phyloP scores from a whole-genome alignment of 805 yeast species.

The Saccharomycopsis fermentans region DNA sequence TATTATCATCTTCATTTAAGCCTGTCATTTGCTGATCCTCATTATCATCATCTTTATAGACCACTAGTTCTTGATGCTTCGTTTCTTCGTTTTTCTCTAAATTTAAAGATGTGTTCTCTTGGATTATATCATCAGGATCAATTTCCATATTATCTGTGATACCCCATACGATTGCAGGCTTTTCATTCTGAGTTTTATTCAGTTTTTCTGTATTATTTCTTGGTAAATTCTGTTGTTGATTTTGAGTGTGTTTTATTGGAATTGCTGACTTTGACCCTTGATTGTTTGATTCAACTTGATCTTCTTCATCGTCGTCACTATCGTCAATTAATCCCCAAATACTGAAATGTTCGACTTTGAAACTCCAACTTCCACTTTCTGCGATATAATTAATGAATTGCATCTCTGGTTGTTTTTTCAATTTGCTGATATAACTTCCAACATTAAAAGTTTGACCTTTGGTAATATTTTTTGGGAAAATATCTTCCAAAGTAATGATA shows the following conservation, averaged over 20 bases:
- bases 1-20: constrained; percentile 4
- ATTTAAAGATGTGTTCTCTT: background rate
- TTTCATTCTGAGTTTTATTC: constrained; percentile 9
- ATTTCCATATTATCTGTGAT: constrained; percentile 1
- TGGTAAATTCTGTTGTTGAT: background rate
- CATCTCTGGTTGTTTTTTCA: constrained; percentile 56
- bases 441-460: constrained; percentile 20
- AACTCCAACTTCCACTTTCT: constrained; percentile 63
- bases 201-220: background rate
- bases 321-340: constrained; percentile 84
- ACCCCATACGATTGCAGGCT: background rate
- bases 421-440: constrained; percentile 37
- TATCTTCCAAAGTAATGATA: constrained; percentile 52
- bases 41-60: background rate
- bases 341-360: constrained; percentile 83
- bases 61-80: background rate
- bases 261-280: background rate
- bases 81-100: background rate
- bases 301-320: constrained; percentile 45
- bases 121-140: constrained; percentile 1
- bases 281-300: constrained; percentile 18
- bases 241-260: background rate
- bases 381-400: constrained; percentile 75
- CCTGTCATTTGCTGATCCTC: constrained; percentile 4
- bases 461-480: constrained; percentile 34